phyloP scores from a whole-genome alignment of 495 filamentous ascomycete species.

The Stereocaulon alpinum region DNA sequence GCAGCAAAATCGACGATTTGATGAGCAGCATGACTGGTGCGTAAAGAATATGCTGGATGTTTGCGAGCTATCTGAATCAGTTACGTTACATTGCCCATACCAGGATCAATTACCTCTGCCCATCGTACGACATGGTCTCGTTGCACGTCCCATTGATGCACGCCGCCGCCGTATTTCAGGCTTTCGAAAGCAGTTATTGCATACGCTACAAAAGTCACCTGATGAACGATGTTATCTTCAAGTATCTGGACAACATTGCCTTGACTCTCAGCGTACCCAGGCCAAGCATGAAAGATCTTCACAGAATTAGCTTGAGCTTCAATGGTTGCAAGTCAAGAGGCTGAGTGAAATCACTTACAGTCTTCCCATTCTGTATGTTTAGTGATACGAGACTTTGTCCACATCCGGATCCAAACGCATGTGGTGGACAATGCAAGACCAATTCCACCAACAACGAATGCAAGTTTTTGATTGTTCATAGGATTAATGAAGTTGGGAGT shows the following conservation, averaged over 20 bases:
- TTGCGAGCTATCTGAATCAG: background rate
- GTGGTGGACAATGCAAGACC: conserved; percentile 26
- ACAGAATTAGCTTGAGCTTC: background rate
- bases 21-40: conserved; percentile 6
- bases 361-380: conserved; percentile 33
- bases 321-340: too few relatives aligned
- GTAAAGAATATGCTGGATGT: conserved; percentile 4
- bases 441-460: conserved; percentile 25
- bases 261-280: conserved; percentile 20
- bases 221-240: background rate
- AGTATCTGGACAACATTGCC: background rate
- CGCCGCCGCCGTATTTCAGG: conserved; percentile 18
- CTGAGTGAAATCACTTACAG: conserved; percentile 23
- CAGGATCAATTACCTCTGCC: conserved; percentile 13
- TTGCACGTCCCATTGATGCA: conserved; percentile 29
- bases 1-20: conserved; percentile 14
- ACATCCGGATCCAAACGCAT: conserved; percentile 28
- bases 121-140: conserved; percentile 13
- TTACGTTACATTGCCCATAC: background rate
- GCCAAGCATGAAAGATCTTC: conserved; percentile 28
- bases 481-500: conserved; percentile 31
- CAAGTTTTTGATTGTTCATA: conserved; percentile 18
- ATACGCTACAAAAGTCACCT: background rate
- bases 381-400: conserved; percentile 30
- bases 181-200: background rate